Conservation (phyloP, 129 eudicot genomes). For the Lactuca saligna region DNA sequence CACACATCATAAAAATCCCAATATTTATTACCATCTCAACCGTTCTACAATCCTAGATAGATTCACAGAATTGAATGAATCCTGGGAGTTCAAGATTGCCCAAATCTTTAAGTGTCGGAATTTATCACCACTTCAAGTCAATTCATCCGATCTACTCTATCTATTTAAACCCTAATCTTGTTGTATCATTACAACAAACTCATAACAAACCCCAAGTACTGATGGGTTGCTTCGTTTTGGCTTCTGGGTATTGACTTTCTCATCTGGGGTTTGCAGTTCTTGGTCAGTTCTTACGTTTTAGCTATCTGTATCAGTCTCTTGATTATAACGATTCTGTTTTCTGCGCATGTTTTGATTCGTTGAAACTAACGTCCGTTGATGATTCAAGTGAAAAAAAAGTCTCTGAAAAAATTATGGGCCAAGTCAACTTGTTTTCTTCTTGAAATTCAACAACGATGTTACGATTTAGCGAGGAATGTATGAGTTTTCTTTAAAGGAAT, state of each 20-base stretch:
- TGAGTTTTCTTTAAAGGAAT: background rate
- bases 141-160: background rate
- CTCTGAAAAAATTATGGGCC: background rate
- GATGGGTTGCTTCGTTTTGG: constrained; percentile 29
- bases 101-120: constrained; percentile 12
- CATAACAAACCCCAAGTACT: constrained; percentile 17
- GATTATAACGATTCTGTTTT: constrained; percentile 1
- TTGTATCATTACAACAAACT: constrained; percentile 1
- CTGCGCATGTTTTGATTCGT: constrained; percentile 18
- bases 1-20: constrained; percentile 20
- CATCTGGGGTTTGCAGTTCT: constrained; percentile 41
- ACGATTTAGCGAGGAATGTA: constrained; percentile 3
- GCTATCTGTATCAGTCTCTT: constrained; percentile 18
- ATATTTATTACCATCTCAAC: constrained; percentile 34
- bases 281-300: constrained; percentile 38
- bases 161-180: constrained; percentile 25
- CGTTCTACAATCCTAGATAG: constrained; percentile 18
- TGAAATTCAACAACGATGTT: constrained; percentile 5
- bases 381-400: background rate
- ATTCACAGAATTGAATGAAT: constrained; percentile 27
- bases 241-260: constrained; percentile 30
- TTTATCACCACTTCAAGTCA: constrained; percentile 16
- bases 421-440: background rate
- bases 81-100: constrained; percentile 29
- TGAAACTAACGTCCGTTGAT: constrained; percentile 18